Evolutionary conservation across 495 filamentous ascomycete species (phyloP).

Genomic region (Aspergillus taichungensis): DNA sequence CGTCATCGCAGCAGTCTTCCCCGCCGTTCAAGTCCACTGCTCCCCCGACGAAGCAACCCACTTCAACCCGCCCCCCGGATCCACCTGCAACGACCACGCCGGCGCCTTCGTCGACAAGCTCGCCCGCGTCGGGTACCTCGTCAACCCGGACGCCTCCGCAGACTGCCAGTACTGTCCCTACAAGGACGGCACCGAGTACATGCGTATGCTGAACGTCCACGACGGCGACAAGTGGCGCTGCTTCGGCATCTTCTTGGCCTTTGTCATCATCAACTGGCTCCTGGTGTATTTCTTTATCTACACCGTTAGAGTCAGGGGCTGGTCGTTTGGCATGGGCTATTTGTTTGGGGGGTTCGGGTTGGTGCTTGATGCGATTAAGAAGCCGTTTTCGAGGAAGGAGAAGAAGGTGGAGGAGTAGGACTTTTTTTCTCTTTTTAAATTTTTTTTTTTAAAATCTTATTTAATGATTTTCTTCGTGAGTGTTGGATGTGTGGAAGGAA

Average conservation of each 20-base stretch:
- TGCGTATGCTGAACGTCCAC: constrained; percentile 58
- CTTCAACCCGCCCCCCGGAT: constrained; percentile 55
- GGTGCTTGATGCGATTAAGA: constrained; percentile 34
- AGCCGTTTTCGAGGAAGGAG: constrained; percentile 23
- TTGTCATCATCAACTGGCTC: constrained; percentile 67
- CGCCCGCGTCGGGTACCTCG: constrained; percentile 46
- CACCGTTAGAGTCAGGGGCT: constrained; percentile 61
- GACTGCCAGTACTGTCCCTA: constrained; percentile 75
- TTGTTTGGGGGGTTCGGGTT: constrained; percentile 44
- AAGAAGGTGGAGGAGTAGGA: constrained; percentile 1
- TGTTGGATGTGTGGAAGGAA: no score
- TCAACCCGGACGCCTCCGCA: constrained; percentile 44
- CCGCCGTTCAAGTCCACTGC: constrained; percentile 48
- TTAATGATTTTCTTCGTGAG: no score
- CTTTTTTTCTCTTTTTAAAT: no score
- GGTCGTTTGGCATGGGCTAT: constrained; percentile 61
- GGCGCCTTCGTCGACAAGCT: constrained; percentile 40
- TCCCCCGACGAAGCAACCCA: constrained; percentile 49
- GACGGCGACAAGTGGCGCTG: constrained; percentile 59
- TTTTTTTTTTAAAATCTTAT: no score
- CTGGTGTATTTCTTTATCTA: constrained; percentile 84
- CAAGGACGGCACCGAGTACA: constrained; percentile 54
- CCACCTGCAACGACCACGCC: constrained; percentile 56
- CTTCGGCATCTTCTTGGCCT: constrained; percentile 71
- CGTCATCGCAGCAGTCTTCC: constrained; percentile 54